Evolutionary conservation across 768 basidiomycete genomes (phyloP).

Genomic region (Cystobasidium tubakii): DNA sequence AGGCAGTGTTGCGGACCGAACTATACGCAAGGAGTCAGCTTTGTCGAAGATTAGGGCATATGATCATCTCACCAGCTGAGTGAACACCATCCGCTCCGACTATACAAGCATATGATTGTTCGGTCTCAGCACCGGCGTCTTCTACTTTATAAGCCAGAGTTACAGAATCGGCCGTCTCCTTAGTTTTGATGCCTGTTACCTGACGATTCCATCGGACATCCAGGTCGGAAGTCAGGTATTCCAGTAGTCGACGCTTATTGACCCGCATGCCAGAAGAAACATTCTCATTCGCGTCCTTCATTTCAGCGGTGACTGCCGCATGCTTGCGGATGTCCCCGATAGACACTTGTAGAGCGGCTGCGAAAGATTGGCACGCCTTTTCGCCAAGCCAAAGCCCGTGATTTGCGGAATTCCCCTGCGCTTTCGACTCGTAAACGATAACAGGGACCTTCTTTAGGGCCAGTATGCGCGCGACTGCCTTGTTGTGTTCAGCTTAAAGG

Average conservation of each 20-base stretch:
- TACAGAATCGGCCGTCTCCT: not conserved
- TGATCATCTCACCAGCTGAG: not conserved
- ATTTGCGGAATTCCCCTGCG: constrained; percentile 3
- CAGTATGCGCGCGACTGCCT: constrained; percentile 13
- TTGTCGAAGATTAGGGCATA: not conserved
- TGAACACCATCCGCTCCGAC: constrained; percentile 31
- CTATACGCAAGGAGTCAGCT: not conserved
- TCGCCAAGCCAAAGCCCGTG: constrained; percentile 17
- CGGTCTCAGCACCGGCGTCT: not conserved
- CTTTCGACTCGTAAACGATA: constrained; percentile 14
- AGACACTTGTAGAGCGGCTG: not conserved
- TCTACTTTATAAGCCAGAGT: not conserved
- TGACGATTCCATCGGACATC: constrained; percentile 21
- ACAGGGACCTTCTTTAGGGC: not conserved
- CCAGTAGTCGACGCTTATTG: constrained; percentile 21
- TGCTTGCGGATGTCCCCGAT: not conserved
- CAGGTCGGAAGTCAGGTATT: not conserved
- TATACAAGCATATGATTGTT: not conserved
- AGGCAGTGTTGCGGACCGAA: not conserved
- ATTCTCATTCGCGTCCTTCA: not conserved
- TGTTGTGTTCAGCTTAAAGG: not conserved
- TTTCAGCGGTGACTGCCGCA: constrained; percentile 6
- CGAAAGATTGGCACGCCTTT: not conserved
- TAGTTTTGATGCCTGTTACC: not conserved
- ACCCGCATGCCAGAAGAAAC: not conserved